Evolutionary conservation across 805 yeast genomes (phyloP), one percentile per base, ranked within the genome.

Genomic region (Ogataea haglerorum): DNA sequence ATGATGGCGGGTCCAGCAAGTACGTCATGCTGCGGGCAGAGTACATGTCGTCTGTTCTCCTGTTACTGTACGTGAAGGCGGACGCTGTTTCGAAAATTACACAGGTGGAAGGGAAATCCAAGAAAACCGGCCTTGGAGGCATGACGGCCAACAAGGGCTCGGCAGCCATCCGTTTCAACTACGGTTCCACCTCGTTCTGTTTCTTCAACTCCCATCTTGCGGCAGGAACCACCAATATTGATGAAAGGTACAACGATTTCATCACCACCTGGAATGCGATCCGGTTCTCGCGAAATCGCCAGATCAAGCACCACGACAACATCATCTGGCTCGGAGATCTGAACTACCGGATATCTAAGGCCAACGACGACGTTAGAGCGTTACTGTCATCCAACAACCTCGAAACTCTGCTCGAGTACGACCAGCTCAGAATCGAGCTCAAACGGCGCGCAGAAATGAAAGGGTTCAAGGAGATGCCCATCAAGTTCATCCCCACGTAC

Each of bases 61-160:
- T 85, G 23, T 65, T 83, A 31, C 70, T 85, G 36, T 83, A 82
- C 58, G 87, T 79, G 5, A 76, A 74, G 45, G 61, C 73, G 6
- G 69, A 68, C 30, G 61, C 68, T 35, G 67, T 72, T 41, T 48
- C 54, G 1, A 57, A 70, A 39, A 80, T 93, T 4, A 85, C 86
- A 10, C 82, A 84, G 54, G 96, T 93, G 5, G 90, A 89, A 51
- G 97, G 97, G n/a, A 76, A 90, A n/a, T 76, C 85, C 10, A 91
- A 90, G 54, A 91, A 91, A 63, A 91, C 98, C 0, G 99, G 98
- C 0, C 68, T 93, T 40, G 96, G 97, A 27, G 99, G 99, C 32
- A 91, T 93, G 67, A 79, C 98, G 0, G 99, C 97, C 13, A 91
- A 93, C 60, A 91, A 91, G 61, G 99, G 99, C 32, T 96, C 95